phyloP scores from a whole-genome alignment of 1,139 yeast genomes.

The Martiniozyma asiatica region DNA sequence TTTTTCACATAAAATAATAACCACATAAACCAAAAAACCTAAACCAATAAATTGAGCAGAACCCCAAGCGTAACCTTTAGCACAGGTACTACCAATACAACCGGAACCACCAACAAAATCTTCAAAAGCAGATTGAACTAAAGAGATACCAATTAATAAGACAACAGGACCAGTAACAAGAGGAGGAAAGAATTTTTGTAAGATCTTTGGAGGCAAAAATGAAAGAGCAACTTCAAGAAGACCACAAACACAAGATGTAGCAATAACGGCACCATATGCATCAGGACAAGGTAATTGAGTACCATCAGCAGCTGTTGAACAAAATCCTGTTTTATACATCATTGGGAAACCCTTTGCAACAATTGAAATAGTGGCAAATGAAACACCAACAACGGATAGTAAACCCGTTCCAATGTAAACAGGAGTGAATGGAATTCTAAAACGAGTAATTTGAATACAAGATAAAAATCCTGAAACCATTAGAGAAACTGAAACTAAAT shows the following conservation, averaged over 20 bases:
- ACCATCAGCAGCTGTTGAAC: conserved; percentile 51
- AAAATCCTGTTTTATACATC: conserved; percentile 65
- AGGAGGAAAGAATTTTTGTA: conserved; percentile 74
- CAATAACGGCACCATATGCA: conserved; percentile 80
- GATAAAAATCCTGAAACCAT: conserved; percentile 70
- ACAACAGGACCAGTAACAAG: conserved; percentile 91
- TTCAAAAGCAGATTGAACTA: conserved; percentile 58
- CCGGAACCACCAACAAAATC: conserved; percentile 89
- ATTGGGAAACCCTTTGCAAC: conserved; percentile 65
- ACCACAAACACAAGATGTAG: conserved; percentile 68
- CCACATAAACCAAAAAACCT: conserved; percentile 68
- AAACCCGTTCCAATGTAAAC: conserved; percentile 80
- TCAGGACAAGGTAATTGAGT: conserved; percentile 70
- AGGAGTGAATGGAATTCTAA: conserved; percentile 59
- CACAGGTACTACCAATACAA: conserved; percentile 33
- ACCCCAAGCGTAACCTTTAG: conserved; percentile 61
- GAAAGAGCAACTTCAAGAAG: conserved; percentile 60
- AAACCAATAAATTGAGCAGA: conserved; percentile 76
- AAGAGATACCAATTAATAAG: conserved; percentile 59
- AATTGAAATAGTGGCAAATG: conserved; percentile 77
- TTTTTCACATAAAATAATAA: conserved; percentile 65
- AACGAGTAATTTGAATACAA: conserved; percentile 65
- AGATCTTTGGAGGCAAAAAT: conserved; percentile 58
- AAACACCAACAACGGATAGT: conserved; percentile 79
- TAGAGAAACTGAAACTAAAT: conserved; percentile 66